Evolutionary conservation across 805 yeast species (phyloP).

Genomic region (Kuraishia hungarica): DNA sequence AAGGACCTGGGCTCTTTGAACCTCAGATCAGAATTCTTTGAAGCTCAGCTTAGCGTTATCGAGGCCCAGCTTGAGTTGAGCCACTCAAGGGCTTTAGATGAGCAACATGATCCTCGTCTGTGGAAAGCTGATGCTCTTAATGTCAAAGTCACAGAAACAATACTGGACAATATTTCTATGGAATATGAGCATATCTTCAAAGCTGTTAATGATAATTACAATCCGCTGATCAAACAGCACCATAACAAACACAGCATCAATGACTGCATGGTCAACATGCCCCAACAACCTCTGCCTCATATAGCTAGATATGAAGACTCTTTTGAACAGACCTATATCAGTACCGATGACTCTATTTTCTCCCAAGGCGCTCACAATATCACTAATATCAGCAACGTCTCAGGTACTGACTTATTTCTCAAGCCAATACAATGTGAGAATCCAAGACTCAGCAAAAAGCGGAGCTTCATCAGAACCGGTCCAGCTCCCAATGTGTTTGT

Average conservation of each 20-base stretch:
- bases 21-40: slow-evolving; percentile 24
- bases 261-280: neutral
- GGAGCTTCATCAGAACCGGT: neutral
- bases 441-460: neutral
- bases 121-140: slow-evolving; percentile 27
- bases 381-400: neutral
- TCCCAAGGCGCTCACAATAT: neutral
- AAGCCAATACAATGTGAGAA: neutral
- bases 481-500: neutral
- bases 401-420: neutral
- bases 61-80: slow-evolving; percentile 11
- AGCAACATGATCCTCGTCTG: slow-evolving; percentile 11
- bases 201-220: neutral
- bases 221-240: neutral
- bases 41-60: slow-evolving; percentile 21
- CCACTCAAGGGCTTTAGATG: slow-evolving; percentile 13
- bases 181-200: slow-evolving; percentile 26
- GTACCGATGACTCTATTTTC: neutral
- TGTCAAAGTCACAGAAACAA: slow-evolving; percentile 37
- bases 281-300: neutral
- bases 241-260: neutral
- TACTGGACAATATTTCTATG: slow-evolving; percentile 31
- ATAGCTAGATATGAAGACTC: neutral
- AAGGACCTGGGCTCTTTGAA: slow-evolving; percentile 22
- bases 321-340: neutral